Conservation (phyloP, 371 early-diverging fungal species). For the Gilbertella persicaria region DNA sequence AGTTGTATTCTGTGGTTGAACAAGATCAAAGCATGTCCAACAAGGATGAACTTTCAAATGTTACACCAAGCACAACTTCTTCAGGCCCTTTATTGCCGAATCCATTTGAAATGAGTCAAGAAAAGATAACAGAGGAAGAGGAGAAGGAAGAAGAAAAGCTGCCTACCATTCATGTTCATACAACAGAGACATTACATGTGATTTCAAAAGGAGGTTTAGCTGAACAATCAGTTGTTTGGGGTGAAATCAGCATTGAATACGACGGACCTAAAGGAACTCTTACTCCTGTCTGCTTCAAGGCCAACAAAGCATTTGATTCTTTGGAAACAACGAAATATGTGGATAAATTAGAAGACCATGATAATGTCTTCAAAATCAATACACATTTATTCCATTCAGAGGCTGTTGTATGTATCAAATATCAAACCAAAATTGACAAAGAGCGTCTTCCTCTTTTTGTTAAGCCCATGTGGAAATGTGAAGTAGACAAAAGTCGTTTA, state of each 20-base stretch:
- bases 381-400: constrained; percentile 28
- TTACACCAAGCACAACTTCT: not conserved
- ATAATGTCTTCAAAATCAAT: constrained; percentile 37
- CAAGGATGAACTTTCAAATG: not conserved
- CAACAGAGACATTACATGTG: constrained; percentile 49
- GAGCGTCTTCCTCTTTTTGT: constrained; percentile 37
- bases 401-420: constrained; percentile 39
- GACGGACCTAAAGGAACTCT: constrained; percentile 28
- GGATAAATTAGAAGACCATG: constrained; percentile 17
- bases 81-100: constrained; percentile 4
- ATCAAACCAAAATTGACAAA: constrained; percentile 38
- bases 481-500: constrained; percentile 51
- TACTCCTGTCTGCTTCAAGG: constrained; percentile 37
- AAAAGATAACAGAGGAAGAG: constrained; percentile 3
- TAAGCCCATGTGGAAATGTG: constrained; percentile 63
- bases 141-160: not conserved
- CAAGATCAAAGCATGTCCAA: constrained; percentile 12
- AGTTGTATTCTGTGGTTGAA: constrained; percentile 27
- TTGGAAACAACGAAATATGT: constrained; percentile 28
- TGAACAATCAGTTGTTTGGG: constrained; percentile 43
- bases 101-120: constrained; percentile 13
- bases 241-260: constrained; percentile 48
- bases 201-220: constrained; percentile 43
- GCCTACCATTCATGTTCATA: constrained; percentile 35
- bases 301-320: constrained; percentile 36